These are phyloP conservation scores for Monosporozyma yasuniensis DNA, from an alignment of 805 yeast genomes.

Conservation along the genomic window DNA sequence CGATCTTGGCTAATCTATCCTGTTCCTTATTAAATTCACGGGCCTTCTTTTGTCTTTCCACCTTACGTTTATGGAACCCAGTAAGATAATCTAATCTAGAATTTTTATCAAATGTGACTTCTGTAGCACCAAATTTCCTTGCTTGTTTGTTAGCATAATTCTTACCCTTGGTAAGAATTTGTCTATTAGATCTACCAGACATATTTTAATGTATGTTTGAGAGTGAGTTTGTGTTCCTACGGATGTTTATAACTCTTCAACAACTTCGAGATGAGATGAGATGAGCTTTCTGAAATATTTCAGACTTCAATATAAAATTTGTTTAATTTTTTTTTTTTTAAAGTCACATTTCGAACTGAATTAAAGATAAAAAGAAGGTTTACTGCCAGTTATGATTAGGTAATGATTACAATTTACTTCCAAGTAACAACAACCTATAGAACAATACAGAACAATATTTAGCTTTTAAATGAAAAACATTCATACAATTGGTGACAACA, in stretches of 20 bases:
- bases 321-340: background rate
- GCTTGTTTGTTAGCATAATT: conserved; percentile 62
- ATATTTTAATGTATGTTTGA: background rate
- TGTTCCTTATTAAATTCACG: conserved; percentile 67
- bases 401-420: background rate
- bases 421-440: background rate
- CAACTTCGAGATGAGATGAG: background rate
- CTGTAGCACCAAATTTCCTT: conserved; percentile 63
- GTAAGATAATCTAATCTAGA: conserved; percentile 79
- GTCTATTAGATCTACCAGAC: conserved; percentile 46
- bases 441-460: background rate
- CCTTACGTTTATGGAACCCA: conserved; percentile 90
- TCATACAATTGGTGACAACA: conserved; percentile 6
- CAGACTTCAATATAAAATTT: background rate
- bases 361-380: background rate
- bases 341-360: background rate
- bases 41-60: conserved; percentile 83
- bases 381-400: background rate
- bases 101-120: conserved; percentile 74
- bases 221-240: background rate
- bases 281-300: background rate
- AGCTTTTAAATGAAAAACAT: conserved; percentile 10
- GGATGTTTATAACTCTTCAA: background rate
- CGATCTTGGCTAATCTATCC: conserved; percentile 61
- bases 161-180: conserved; percentile 81